Evolutionary conservation across 2,329 filamentous ascomycete species (phyloP), one percentile per base, ranked within the genome.

Genomic region (Verticillium alfalfae): DNA sequence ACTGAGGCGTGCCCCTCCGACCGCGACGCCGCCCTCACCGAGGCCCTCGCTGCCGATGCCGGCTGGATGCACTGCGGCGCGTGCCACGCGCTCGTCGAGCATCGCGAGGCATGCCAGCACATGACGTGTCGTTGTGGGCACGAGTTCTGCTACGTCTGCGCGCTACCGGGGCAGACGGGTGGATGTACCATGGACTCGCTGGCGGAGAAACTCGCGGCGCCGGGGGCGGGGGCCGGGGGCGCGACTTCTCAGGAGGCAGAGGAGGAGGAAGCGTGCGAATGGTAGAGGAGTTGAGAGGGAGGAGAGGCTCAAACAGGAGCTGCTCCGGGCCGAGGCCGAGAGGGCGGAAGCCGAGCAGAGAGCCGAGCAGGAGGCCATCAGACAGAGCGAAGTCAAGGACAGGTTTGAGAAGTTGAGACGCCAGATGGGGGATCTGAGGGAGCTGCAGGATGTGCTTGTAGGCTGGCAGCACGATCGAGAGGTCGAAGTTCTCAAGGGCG

Each of bases 81-180:
- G 58, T 96, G 92, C 73, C 79, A 81, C 57, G 84, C 88, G 7
- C 79, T 92, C 68, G 89, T 96, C 34, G 92, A 96, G 75, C 84
- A 94, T 63, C 85, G 84, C 64, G 86, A 89, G 67, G 91, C 90
- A 4, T 96, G 92, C 74, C 90, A 93, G 73, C 92, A 95, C 72
- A 96, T 96, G 87, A 94, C 88, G 5, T 96, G 92, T 67, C 85
- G 89, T 41, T 96, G 92, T 72, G 88, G 85, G 41, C 88, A 89
- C 9, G 81, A 95, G 69, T 96, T 96, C 73, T 96, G 92, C 78
- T 95, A 94, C 76, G 84, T 93, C 2, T 96, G 92, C 72, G 87
- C 86, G 5, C 72, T 76, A 31, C 82, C 79, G 61, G 96, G 92
- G 92, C 84, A 87, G 67, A 90, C 87, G 0, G 95, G 91, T 70